Percentiles rank a stretch among this genome's conserved stretches.
These are phyloP conservation scores for Phylloporus sp. DNA, from an alignment of 1,284 basidiomycete genomes.

Conservation along the genomic window DNA sequence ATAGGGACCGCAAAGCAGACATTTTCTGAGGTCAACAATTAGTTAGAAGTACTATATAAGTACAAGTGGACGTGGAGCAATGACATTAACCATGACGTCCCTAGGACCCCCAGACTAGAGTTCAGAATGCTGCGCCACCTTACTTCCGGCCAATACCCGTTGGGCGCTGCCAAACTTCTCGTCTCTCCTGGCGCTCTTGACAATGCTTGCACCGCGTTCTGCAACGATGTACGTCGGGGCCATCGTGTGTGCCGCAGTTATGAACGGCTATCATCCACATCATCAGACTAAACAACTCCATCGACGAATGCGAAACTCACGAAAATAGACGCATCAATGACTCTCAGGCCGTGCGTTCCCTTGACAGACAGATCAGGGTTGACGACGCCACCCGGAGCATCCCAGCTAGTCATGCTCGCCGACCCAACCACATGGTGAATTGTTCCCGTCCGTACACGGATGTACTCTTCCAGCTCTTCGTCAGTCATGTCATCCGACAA, in stretches of 20 bases:
- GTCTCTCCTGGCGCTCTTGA: background rate
- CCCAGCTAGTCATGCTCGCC: background rate
- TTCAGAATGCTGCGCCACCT: background rate
- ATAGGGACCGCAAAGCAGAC: background rate
- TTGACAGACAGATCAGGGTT: background rate
- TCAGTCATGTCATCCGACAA: background rate
- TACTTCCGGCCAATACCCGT: background rate
- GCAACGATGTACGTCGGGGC: conserved; percentile 2
- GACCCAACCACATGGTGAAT: background rate
- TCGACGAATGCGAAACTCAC: background rate
- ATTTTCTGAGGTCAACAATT: background rate
- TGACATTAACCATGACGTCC: background rate
- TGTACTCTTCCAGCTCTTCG: background rate
- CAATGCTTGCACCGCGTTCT: background rate
- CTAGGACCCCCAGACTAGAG: background rate
- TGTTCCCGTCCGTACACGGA: background rate
- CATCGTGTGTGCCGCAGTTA: conserved; percentile 4
- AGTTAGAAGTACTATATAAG: too few species aligned
- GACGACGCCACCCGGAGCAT: background rate
- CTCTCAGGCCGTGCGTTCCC: background rate
- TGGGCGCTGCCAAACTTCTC: background rate
- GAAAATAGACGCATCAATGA: conserved; percentile 1
- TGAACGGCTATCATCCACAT: background rate
- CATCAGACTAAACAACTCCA: background rate
- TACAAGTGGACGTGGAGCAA: background rate